Percentiles rank a stretch among this genome's conserved stretches.
Evolutionary conservation across 345 rosid genomes (phyloP).

Genomic region (Tarenaya hassleriana): DNA sequence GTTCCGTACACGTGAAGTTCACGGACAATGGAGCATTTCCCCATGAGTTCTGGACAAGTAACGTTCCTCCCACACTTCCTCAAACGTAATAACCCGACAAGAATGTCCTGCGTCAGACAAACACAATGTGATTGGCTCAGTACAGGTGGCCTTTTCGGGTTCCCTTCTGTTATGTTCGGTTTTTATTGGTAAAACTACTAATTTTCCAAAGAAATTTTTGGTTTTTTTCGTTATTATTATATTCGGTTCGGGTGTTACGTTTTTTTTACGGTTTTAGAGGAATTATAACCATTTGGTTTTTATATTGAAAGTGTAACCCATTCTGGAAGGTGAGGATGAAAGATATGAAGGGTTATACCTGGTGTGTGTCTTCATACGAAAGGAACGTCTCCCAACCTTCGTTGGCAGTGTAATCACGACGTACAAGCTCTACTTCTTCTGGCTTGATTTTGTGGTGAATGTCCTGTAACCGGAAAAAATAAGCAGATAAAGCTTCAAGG

Average conservation of each 20-base stretch:
- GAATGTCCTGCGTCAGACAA: constrained; percentile 71
- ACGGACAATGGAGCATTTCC: constrained; percentile 89
- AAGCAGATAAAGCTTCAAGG: constrained; percentile 11
- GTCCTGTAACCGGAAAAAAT: constrained; percentile 46
- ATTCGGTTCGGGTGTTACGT: too few relatives aligned
- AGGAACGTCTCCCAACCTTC: constrained; percentile 99
- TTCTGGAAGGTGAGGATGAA: not conserved
- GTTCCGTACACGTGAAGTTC: constrained; percentile 99
- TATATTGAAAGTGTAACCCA: constrained; percentile 6
- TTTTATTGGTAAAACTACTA: too few relatives aligned
- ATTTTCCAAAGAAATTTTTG: too few relatives aligned
- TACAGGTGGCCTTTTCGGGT: too few relatives aligned
- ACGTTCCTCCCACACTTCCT: constrained; percentile 82
- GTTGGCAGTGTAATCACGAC: constrained; percentile 97
- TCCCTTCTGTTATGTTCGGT: too few relatives aligned
- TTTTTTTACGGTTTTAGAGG: too few relatives aligned
- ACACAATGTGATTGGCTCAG: not conserved
- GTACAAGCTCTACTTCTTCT: constrained; percentile 97
- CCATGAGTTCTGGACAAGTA: constrained; percentile 83
- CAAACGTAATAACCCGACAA: constrained; percentile 84
- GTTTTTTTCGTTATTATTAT: too few relatives aligned
- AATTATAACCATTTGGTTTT: too few relatives aligned
- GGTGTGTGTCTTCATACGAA: constrained; percentile 90
- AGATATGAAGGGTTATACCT: constrained; percentile 43
- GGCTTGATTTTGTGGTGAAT: constrained; percentile 94